Evolutionary conservation across 345 rosid species (phyloP), one percentile per base, ranked within the genome.

Genomic region (Ceriops zippeliana): DNA sequence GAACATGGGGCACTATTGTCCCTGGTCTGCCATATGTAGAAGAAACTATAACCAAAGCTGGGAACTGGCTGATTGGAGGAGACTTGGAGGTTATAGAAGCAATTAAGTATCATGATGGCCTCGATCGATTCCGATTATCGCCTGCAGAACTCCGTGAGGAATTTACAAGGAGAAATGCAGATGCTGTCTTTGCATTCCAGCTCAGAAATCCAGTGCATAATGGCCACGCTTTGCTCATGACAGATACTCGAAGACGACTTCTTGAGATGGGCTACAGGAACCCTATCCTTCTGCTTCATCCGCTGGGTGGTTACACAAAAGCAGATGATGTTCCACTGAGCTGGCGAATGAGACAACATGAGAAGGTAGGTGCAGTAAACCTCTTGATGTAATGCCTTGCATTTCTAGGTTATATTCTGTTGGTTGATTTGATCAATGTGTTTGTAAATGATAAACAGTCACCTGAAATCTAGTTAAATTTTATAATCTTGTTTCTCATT

Each of bases 121-220:
- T 95, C 49, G 97, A 95, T 76, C 91, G 83, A 19, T 95, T 84
- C 65, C 87, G 99, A 66, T 75, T 95, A 69, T 95, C 99, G 1
- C 99, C 99, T 42, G 83, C 90, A 15, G 81, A 89, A 70, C 90
- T 95, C 52, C 89, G 96, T 4, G 72, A 85, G 66, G 96, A 95
- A 84, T 79, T 95, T 22, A 81, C 83, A 15, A 89, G 70, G 83
- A 90, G 99, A 73, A 83, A 87, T 26, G 97, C 99, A 0, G 99
- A 95, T 82, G 99, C 99, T 28, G 96, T 95, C 20, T 95, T 95
- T 80, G 99, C 99, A 71, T 95, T 95, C 82, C 99, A 95, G 89
- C 89, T 95, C 24, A 88, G 99, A 76, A 95, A 95, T 75, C 99
- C 99, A 20, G 99, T 95, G 22, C 99, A 95, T 70, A 95, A 95